Percentiles rank a stretch among this genome's conserved stretches.
Evolutionary conservation across 2,329 filamentous ascomycete species (phyloP).

Genomic region (Sclerotinia spermophila): DNA sequence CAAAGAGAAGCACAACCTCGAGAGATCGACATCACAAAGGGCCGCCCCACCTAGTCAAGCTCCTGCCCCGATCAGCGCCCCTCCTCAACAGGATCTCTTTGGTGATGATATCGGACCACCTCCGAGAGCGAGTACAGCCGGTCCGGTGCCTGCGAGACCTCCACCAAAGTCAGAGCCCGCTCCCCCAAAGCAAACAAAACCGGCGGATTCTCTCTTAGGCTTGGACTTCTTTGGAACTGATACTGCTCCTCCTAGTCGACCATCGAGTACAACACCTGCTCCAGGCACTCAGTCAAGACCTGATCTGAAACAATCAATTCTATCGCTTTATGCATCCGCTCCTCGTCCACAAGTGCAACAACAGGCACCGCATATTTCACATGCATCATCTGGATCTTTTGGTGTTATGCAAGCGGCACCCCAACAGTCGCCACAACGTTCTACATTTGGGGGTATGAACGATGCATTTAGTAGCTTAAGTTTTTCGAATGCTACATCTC

Average conservation of each 20-base stretch:
- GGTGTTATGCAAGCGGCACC: constrained; percentile 55
- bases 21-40: constrained; percentile 44
- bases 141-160: constrained; percentile 49
- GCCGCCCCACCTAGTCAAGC: constrained; percentile 31
- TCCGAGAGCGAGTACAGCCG: constrained; percentile 69
- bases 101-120: constrained; percentile 66
- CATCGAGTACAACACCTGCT: constrained; percentile 74
- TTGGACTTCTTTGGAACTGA: constrained; percentile 84
- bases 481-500: constrained; percentile 49
- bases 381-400: constrained; percentile 61
- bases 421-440: constrained; percentile 44
- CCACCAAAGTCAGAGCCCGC: constrained; percentile 61
- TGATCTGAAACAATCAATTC: constrained; percentile 93
- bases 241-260: constrained; percentile 67
- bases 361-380: constrained; percentile 42
- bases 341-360: constrained; percentile 68
- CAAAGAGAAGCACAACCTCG: constrained; percentile 63
- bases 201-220: constrained; percentile 80
- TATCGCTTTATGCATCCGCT: constrained; percentile 86
- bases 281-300: constrained; percentile 69
- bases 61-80: constrained; percentile 38
- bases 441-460: constrained; percentile 54
- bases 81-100: constrained; percentile 73
- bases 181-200: constrained; percentile 66
- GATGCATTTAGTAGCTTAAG: constrained; percentile 76